Percentiles rank a stretch among this genome's conserved stretches.
Conservation (phyloP, 1,284 basidiomycete species). For the Flammula alnicola region DNA sequence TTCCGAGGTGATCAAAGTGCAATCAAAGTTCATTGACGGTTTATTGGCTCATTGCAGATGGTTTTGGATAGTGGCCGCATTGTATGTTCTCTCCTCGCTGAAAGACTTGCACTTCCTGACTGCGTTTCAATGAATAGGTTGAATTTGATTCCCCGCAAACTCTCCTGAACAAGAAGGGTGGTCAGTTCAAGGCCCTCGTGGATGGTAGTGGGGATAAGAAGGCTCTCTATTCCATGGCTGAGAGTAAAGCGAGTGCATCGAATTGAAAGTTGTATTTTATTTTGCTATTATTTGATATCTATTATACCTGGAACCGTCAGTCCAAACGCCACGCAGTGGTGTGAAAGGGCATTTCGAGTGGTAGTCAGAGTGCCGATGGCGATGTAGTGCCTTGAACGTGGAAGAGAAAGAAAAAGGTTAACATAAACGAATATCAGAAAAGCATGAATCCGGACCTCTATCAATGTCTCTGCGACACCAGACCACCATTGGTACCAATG, state of each 20-base stretch:
- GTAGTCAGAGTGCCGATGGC: too few species aligned
- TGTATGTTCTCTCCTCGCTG: conserved; percentile 32
- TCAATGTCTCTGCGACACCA: too few species aligned
- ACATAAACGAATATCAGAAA: too few species aligned
- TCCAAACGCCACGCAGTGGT: too few species aligned
- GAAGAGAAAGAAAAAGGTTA: too few species aligned
- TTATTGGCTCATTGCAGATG: conserved; percentile 32
- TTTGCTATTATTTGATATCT: not conserved
- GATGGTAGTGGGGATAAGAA: conserved; percentile 63
- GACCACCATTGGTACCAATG: too few species aligned
- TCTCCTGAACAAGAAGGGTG: conserved; percentile 57
- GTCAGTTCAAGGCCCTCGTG: conserved; percentile 61
- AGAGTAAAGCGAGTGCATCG: not conserved
- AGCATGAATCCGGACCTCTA: too few species aligned
- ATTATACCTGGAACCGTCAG: too few species aligned
- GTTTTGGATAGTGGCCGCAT: conserved; percentile 44
- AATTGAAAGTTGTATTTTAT: not conserved
- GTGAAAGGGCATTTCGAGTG: too few species aligned
- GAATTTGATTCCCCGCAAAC: conserved; percentile 66
- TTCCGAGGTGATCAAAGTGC: not conserved
- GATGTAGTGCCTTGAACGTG: too few species aligned
- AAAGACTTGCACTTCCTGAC: not conserved
- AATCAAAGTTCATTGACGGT: not conserved
- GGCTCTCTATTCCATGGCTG: conserved; percentile 39
- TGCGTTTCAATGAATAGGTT: conserved; percentile 36